Conservation (phyloP, 345 rosid genomes). For the Dipteronia sinensis region DNA sequence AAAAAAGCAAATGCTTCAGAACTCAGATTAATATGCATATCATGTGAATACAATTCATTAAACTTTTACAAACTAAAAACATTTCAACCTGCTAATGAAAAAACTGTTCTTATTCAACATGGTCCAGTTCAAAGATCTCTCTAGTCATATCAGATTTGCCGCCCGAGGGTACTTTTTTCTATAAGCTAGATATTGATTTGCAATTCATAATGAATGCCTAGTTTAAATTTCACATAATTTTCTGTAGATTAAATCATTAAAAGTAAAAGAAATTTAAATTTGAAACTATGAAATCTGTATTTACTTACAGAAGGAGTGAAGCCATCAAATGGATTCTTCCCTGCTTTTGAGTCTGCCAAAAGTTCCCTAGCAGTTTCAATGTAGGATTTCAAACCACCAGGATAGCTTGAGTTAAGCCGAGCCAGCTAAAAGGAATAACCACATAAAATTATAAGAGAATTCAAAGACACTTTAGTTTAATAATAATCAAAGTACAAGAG, state of each 20-base stretch:
- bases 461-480: neutral
- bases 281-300: conserved; percentile 1
- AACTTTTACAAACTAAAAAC: neutral
- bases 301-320: conserved; percentile 84
- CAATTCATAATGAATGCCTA: neutral
- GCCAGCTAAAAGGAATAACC: conserved; percentile 50
- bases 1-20: neutral
- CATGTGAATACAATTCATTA: neutral
- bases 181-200: neutral
- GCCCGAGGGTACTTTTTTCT: neutral
- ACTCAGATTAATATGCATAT: neutral
- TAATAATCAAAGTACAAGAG: neutral
- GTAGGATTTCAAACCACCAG: conserved; percentile 79
- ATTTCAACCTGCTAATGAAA: neutral
- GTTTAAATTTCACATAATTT: neutral
- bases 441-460: neutral
- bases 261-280: neutral
- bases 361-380: conserved; percentile 78
- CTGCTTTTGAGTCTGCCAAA: conserved; percentile 81
- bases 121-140: neutral
- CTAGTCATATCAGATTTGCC: neutral
- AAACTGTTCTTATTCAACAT: neutral
- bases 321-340: conserved; percentile 96
- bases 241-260: neutral
- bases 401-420: conserved; percentile 77